Conservation (phyloP, 768 basidiomycete genomes). For the Sarcodon aspratus region DNA sequence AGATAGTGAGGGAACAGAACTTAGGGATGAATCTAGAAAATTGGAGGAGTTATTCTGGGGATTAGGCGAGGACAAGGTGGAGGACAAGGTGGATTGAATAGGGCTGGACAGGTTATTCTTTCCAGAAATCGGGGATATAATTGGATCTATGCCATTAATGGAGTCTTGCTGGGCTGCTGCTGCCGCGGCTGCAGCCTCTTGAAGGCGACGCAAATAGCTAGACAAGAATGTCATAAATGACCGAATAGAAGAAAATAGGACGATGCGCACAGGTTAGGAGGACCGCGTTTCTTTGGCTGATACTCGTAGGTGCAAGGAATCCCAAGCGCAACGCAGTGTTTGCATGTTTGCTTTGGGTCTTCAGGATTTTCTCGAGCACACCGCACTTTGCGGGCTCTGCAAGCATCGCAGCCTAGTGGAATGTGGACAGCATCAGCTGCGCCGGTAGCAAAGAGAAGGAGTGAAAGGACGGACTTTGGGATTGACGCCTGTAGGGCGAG, state of each 20-base stretch:
- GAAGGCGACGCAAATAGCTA: constrained; percentile 71
- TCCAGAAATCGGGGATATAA: constrained; percentile 33
- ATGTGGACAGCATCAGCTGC: constrained; percentile 13
- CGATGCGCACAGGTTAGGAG: constrained; percentile 70
- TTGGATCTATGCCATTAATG: constrained; percentile 8
- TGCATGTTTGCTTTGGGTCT: constrained; percentile 71
- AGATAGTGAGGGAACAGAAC: constrained; percentile 22
- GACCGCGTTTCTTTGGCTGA: constrained; percentile 88
- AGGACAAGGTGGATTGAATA: too few relatives aligned
- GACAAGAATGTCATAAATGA: neutral
- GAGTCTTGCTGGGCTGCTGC: constrained; percentile 32
- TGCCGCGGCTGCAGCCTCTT: constrained; percentile 60
- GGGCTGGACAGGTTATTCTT: constrained; percentile 27
- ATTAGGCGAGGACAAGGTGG: constrained; percentile 24
- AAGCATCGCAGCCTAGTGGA: constrained; percentile 69
- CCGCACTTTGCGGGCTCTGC: constrained; percentile 77
- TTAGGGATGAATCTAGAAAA: constrained; percentile 43
- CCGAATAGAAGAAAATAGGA: neutral
- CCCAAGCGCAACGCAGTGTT: constrained; percentile 73
- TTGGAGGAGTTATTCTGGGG: constrained; percentile 17
- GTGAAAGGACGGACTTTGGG: constrained; percentile 51
- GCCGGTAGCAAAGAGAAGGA: constrained; percentile 8
- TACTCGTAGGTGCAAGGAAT: constrained; percentile 88
- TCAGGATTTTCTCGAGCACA: constrained; percentile 75
- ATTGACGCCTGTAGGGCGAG: constrained; percentile 55